Percentiles rank a stretch among this genome's conserved stretches.
Evolutionary conservation across 1,139 yeast genomes (phyloP).

Genomic region (Geotrichum histeridarum): DNA sequence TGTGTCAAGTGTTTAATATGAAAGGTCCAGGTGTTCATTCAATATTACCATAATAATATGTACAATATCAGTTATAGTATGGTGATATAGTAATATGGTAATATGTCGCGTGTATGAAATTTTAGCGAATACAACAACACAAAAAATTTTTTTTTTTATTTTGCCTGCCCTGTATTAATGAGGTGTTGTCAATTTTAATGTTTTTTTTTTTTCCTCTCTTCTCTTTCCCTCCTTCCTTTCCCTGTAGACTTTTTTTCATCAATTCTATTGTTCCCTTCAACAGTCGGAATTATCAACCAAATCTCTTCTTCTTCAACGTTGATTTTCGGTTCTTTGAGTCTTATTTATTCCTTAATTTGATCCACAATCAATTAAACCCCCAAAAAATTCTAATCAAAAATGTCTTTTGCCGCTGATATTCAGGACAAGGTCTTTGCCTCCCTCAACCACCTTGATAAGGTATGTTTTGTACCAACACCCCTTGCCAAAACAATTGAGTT

Average conservation of each 20-base stretch:
- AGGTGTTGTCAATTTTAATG: too few species aligned
- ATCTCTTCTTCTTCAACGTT: slow-evolving; percentile 5
- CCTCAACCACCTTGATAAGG: slow-evolving; percentile 31
- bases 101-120: not conserved
- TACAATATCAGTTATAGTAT: too few species aligned
- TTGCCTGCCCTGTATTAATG: too few species aligned
- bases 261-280: not conserved
- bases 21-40: too few species aligned
- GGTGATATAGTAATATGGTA: not conserved
- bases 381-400: slow-evolving; percentile 1
- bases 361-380: too few species aligned
- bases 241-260: not conserved
- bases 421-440: slow-evolving; percentile 32
- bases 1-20: too few species aligned
- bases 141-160: too few species aligned
- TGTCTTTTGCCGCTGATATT: slow-evolving; percentile 22
- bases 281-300: slow-evolving; percentile 3
- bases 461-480: slow-evolving; percentile 19
- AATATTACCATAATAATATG: too few species aligned
- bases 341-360: not conserved
- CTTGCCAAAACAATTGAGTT: not conserved
- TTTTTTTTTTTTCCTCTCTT: too few species aligned
- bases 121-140: too few species aligned
- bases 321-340: not conserved
- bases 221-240: not conserved